phyloP scores from a whole-genome alignment of 2,329 filamentous ascomycete species.

The Aureobasidium leucospermi region DNA sequence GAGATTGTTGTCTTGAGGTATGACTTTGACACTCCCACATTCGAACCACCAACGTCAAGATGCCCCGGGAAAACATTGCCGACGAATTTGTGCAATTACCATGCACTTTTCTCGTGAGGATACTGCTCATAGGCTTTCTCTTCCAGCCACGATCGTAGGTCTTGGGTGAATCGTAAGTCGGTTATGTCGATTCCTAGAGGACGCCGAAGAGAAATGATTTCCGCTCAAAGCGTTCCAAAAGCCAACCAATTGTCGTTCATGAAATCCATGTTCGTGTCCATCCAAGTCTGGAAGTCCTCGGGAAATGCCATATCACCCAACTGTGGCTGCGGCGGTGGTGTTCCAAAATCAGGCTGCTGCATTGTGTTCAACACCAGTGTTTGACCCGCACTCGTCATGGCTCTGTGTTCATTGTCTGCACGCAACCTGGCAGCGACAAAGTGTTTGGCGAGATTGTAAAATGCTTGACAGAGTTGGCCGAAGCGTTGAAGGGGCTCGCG shows the following conservation, averaged over 20 bases:
- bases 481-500: conserved; percentile 14
- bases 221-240: conserved; percentile 8
- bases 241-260: conserved; percentile 8
- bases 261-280: conserved; percentile 10
- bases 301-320: neutral
- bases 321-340: neutral
- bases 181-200: too few relatives aligned
- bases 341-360: neutral
- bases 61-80: too few relatives aligned
- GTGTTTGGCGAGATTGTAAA: conserved; percentile 20
- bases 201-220: too few relatives aligned
- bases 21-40: too few relatives aligned
- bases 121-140: too few relatives aligned
- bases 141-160: too few relatives aligned
- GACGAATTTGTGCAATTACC: too few relatives aligned
- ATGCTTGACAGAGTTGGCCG: conserved; percentile 20
- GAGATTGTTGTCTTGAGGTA: too few relatives aligned
- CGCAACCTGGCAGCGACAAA: conserved; percentile 16
- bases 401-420: neutral
- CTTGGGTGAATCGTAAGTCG: too few relatives aligned
- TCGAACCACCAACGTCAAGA: too few relatives aligned
- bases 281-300: conserved; percentile 3
- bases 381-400: neutral
- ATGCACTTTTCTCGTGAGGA: too few relatives aligned
- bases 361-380: neutral